A percentile compares a stretch with the other conserved stretches of the same genome.
phyloP scores from a whole-genome alignment of 164 flowering plant genomes.

The Amborella trichopoda region DNA sequence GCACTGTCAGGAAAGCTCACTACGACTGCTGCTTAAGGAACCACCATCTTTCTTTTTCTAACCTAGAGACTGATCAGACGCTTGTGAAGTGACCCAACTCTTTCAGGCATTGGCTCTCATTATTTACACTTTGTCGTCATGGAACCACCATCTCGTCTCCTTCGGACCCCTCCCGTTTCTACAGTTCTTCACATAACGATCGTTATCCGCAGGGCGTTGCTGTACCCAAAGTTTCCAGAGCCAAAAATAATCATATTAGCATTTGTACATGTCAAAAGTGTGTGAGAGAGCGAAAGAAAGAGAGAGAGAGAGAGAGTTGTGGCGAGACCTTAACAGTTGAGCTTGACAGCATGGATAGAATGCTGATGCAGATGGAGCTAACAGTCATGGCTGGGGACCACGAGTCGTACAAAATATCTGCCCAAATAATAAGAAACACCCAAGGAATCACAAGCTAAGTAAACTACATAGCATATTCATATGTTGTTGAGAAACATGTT shows the following conservation, averaged over 20 bases:
- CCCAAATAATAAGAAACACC: no score
- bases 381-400: conserved; percentile 99
- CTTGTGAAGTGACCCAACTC: no score
- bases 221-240: conserved; percentile 13
- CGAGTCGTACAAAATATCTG: conserved; percentile 88
- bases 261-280: background rate
- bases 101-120: no score
- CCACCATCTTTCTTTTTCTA: no score
- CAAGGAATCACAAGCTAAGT: no score
- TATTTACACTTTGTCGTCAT: conserved; percentile 42
- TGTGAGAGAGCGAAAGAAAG: background rate
- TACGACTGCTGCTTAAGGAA: no score
- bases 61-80: no score
- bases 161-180: conserved; percentile 48
- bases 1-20: no score
- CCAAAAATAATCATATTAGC: background rate
- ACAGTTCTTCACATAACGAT: conserved; percentile 56
- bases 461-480: no score
- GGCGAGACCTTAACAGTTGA: conserved; percentile 60
- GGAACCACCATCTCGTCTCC: conserved; percentile 69
- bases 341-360: conserved; percentile 96
- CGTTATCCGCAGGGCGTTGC: conserved; percentile 52
- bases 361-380: conserved; percentile 92
- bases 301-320: background rate
- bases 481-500: no score